Conservation (phyloP, 768 basidiomycete species). For the Ramaria sp. region DNA sequence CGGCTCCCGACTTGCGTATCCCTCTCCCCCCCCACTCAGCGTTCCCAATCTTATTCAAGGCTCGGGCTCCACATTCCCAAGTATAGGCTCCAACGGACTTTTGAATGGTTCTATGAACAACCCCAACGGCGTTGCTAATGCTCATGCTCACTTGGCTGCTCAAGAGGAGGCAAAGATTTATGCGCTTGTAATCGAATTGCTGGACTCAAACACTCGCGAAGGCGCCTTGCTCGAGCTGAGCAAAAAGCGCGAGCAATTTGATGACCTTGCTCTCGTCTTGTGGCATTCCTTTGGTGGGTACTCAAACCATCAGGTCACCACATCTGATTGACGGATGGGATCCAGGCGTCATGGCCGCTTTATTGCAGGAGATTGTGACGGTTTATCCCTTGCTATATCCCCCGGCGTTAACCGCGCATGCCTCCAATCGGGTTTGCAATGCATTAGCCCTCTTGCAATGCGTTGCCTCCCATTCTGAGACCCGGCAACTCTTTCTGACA, state of each 20-base stretch:
- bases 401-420: conserved; percentile 92
- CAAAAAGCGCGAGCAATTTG: conserved; percentile 98
- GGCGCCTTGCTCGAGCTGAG: conserved; percentile 87
- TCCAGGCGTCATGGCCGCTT: conserved; percentile 91
- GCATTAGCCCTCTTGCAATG: conserved; percentile 96
- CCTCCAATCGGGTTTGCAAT: conserved; percentile 98
- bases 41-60: neutral
- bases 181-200: conserved; percentile 75
- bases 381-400: conserved; percentile 95
- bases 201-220: conserved; percentile 78
- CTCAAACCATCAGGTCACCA: neutral
- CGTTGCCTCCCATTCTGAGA: conserved; percentile 95
- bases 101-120: neutral
- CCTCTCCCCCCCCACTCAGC: conserved; percentile 5
- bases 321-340: neutral
- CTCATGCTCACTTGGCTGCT: conserved; percentile 4
- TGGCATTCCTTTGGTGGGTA: conserved; percentile 94
- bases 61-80: neutral
- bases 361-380: conserved; percentile 95
- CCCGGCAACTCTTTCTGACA: conserved; percentile 88
- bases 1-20: conserved; percentile 3
- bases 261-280: conserved; percentile 91
- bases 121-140: neutral
- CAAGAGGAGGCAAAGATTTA: conserved; percentile 80
- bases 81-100: neutral